phyloP scores from a whole-genome alignment of 148 eudicot species.

The Vaccinium myrtillus region DNA sequence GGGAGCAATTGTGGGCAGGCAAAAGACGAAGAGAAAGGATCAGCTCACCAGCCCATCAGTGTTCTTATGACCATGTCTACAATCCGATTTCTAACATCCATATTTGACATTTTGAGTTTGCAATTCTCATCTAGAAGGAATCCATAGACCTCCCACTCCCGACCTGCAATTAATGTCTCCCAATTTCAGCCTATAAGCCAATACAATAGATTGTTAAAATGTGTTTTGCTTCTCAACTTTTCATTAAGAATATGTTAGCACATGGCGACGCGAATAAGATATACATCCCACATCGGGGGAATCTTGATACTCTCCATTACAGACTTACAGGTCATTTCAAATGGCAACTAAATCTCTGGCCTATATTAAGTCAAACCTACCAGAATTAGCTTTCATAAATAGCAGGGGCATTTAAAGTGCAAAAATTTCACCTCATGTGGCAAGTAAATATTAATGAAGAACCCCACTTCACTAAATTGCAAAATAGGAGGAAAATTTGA shows the following conservation, averaged over 20 bases:
- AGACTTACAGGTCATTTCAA: background rate
- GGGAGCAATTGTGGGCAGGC: background rate
- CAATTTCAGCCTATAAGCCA: slow-evolving; percentile 71
- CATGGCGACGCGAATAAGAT: background rate
- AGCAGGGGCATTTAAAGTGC: background rate
- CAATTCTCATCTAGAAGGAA: slow-evolving; percentile 68
- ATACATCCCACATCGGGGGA: background rate
- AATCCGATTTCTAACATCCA: slow-evolving; percentile 53
- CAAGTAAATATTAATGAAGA: background rate
- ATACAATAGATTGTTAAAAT: background rate
- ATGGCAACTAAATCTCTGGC: background rate
- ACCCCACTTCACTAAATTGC: background rate
- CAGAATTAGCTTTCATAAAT: background rate
- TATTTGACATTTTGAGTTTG: slow-evolving; percentile 43
- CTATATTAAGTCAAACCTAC: background rate
- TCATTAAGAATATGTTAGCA: background rate
- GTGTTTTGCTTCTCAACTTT: background rate
- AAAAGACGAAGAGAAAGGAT: background rate
- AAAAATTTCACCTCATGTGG: background rate
- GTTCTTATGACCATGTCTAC: slow-evolving; percentile 61
- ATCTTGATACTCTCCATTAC: background rate
- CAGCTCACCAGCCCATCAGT: slow-evolving; percentile 80
- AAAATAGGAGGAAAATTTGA: background rate
- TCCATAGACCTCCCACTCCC: slow-evolving; percentile 87
- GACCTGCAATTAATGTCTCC: slow-evolving; percentile 58